phyloP scores from a whole-genome alignment of 129 eudicot species.

The Lactuca sativa region DNA sequence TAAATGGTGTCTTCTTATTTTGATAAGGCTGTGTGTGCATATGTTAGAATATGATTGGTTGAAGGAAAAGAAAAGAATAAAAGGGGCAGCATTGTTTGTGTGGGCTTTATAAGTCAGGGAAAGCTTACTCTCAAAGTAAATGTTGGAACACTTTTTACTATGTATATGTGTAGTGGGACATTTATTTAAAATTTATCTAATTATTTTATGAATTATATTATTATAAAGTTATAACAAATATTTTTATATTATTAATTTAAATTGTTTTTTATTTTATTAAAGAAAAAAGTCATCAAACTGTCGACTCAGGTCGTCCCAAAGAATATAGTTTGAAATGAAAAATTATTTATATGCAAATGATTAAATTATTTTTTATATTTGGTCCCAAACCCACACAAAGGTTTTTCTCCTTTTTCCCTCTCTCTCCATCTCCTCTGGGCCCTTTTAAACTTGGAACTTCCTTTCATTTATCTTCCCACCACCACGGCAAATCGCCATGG shows the following conservation, averaged over 20 bases:
- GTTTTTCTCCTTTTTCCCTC: slow-evolving; percentile 25
- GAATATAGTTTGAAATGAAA: background rate
- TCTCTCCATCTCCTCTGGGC: background rate
- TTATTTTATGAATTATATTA: too few species aligned
- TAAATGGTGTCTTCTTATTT: background rate
- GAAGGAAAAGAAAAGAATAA: slow-evolving; percentile 39
- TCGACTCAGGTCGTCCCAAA: too few species aligned
- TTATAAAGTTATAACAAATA: too few species aligned
- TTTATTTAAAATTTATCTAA: background rate
- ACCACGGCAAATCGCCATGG: slow-evolving; percentile 29
- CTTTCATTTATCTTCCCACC: slow-evolving; percentile 12
- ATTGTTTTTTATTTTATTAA: background rate
- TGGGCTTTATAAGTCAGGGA: slow-evolving; percentile 40
- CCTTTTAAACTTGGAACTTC: slow-evolving; percentile 18
- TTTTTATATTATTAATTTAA: background rate
- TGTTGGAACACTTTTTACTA: slow-evolving; percentile 28
- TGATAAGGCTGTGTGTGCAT: background rate
- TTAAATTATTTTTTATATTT: background rate
- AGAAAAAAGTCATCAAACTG: background rate
- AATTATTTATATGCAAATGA: background rate
- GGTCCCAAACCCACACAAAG: slow-evolving; percentile 40
- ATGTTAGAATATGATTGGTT: slow-evolving; percentile 36
- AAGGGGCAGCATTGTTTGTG: slow-evolving; percentile 27
- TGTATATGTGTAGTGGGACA: background rate
- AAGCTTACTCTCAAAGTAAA: slow-evolving; percentile 45